Evolutionary conservation across 2,329 filamentous ascomycete genomes (phyloP).

Genomic region (Corniculantispora saksenae): DNA sequence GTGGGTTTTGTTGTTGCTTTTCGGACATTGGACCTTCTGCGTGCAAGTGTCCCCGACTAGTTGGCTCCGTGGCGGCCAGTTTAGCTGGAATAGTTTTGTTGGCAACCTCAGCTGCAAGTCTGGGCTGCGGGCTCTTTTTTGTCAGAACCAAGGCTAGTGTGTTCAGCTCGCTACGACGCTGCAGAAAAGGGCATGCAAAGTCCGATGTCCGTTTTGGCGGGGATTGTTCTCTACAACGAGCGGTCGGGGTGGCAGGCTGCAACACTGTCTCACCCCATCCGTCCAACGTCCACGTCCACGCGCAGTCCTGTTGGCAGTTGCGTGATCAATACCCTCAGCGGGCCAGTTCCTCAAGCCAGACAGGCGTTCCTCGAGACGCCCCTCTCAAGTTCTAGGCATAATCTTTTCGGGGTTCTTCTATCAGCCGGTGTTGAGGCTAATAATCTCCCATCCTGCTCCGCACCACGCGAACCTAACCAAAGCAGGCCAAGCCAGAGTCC

Average conservation of each 20-base stretch:
- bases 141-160: background rate
- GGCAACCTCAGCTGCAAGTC: background rate
- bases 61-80: no score
- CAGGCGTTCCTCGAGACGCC: no score
- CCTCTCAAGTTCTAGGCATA: no score
- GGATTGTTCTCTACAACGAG: background rate
- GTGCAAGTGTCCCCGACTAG: no score
- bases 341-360: background rate
- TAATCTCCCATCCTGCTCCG: background rate
- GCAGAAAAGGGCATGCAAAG: background rate
- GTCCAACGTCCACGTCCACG: no score
- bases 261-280: background rate
- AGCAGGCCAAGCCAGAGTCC: background rate
- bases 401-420: no score
- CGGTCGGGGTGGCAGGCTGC: background rate
- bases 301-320: background rate
- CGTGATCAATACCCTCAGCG: background rate
- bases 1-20: background rate
- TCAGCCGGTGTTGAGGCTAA: background rate
- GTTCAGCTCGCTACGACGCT: background rate
- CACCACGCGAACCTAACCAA: background rate
- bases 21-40: background rate
- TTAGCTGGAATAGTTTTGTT: background rate
- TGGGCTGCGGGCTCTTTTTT: background rate
- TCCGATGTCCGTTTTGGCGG: background rate